A percentile compares a stretch with the other conserved stretches of the same genome.
These are phyloP conservation scores for Ascosphaera acerosa DNA, from an alignment of 2,329 filamentous ascomycete species.

Conservation along the genomic window DNA sequence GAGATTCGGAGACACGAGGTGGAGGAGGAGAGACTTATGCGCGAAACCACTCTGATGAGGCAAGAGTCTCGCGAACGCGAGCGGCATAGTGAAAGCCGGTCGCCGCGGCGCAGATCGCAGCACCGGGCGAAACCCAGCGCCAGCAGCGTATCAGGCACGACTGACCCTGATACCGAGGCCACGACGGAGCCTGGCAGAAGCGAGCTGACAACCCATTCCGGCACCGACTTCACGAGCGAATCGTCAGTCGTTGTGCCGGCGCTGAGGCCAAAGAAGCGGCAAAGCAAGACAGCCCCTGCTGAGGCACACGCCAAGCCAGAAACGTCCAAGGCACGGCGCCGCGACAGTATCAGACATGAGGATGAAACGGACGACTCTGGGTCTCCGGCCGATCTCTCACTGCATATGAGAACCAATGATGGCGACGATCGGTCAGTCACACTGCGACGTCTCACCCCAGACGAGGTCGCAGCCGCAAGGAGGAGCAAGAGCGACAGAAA, in stretches of 20 bases:
- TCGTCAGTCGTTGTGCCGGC: neutral
- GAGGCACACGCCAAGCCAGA: conserved; percentile 6
- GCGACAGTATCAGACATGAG: neutral
- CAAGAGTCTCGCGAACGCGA: conserved; percentile 37
- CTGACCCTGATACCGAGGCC: conserved; percentile 7
- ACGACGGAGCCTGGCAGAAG: conserved; percentile 10
- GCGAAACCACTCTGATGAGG: conserved; percentile 31
- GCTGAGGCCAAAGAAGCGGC: neutral
- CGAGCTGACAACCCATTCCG: conserved; percentile 13
- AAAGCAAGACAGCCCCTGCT: neutral
- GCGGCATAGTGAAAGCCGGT: conserved; percentile 9
- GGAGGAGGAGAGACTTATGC: conserved; percentile 27
- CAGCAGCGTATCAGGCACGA: neutral
- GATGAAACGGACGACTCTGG: conserved; percentile 8
- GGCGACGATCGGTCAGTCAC: conserved; percentile 28
- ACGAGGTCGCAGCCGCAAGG: conserved; percentile 35
- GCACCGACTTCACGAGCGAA: conserved; percentile 13
- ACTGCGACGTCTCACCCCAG: conserved; percentile 32
- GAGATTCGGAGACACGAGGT: conserved; percentile 22
- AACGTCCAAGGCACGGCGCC: conserved; percentile 4
- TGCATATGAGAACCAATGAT: conserved; percentile 3
- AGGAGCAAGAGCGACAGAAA: conserved; percentile 18
- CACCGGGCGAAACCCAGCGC: neutral
- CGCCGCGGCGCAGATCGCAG: neutral
- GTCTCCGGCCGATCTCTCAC: conserved; percentile 5